Evolutionary conservation across 2,329 filamentous ascomycete species (phyloP).

Genomic region (Cercospora nicotianae): DNA sequence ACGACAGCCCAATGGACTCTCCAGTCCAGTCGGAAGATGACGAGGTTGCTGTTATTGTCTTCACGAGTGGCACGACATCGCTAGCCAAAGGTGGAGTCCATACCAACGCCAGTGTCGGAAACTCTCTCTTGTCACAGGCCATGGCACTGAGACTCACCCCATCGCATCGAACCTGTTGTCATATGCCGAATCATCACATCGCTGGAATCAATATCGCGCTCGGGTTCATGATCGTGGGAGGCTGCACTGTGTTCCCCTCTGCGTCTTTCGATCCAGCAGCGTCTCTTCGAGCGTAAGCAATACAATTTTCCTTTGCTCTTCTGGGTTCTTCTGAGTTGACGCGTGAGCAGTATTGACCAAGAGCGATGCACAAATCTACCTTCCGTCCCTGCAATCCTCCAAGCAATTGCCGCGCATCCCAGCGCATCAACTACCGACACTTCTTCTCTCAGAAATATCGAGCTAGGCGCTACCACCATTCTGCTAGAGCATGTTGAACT

Average conservation of each 20-base stretch:
- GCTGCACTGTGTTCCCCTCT: slow-evolving; percentile 1
- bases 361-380: slow-evolving; percentile 5
- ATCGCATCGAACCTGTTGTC: slow-evolving; percentile 3
- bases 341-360: not conserved
- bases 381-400: slow-evolving; percentile 5
- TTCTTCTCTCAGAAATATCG: not conserved
- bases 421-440: not conserved
- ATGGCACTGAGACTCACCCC: not conserved
- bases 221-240: slow-evolving; percentile 3
- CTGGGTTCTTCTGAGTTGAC: not conserved
- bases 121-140: not conserved
- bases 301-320: not conserved
- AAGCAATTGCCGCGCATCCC: slow-evolving; percentile 5
- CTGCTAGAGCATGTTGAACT: not conserved
- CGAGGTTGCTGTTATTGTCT: slow-evolving; percentile 5
- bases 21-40: not conserved
- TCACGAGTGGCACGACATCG: slow-evolving; percentile 20
- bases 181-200: slow-evolving; percentile 8
- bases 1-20: not conserved
- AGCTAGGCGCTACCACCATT: slow-evolving; percentile 3
- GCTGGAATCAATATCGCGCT: slow-evolving; percentile 3
- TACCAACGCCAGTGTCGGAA: slow-evolving; percentile 4
- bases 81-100: slow-evolving; percentile 18
- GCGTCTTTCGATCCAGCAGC: slow-evolving; percentile 2
- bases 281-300: slow-evolving; percentile 1